Evolutionary conservation across 2,329 filamentous ascomycete species (phyloP), one percentile per base, ranked within the genome.

Genomic region (Fusarium sublunatum): DNA sequence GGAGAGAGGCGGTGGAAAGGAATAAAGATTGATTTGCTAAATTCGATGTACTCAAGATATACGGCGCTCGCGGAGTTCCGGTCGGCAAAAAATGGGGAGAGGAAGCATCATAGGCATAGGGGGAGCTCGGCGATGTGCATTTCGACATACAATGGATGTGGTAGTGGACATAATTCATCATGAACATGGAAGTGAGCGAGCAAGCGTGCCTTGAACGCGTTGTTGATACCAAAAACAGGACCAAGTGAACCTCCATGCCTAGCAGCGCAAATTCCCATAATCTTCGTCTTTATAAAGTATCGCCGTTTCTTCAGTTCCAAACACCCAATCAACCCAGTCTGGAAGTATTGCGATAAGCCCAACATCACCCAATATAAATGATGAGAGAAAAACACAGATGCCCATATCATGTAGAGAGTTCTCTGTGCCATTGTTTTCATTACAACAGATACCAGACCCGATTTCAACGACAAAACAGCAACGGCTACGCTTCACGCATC

Each of bases 41-140:
- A 36, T 49, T 59, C 61, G 40, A 58, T 64, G 41, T 68, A 57
- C 58, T 61, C 58, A 53, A 53, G 53, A 68, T 54, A 66, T 36
- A 61, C 42, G 68, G 68, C 68, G 68, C 66, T 64, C 57, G 56
- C 42, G 68, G 68, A 70, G 68, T 70, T 66, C 51, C 54, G 51
- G 58, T 64, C 57, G 45, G 53, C 49, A 55, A 65, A 65, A 61
- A 64, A 60, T 31, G 35, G 55, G 29, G 15, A 26, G 45, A 61
- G 45, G 38, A 58, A 35, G 35, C 26, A 62, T 49, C 15, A 11
- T 25, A 41, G 29, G 51, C 56, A 57, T 52, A 28, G 42, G 58
- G 36, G 42, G 38, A 32, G 31, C 59, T 50, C 19, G 24, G 31
- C 35, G 26, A 46, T 42, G 42, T 44, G 41, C 29, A 40, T 57